Base-by-base conservation (phyloP, 495 filamentous ascomycete species). In the Neurospora sp. region DNA sequence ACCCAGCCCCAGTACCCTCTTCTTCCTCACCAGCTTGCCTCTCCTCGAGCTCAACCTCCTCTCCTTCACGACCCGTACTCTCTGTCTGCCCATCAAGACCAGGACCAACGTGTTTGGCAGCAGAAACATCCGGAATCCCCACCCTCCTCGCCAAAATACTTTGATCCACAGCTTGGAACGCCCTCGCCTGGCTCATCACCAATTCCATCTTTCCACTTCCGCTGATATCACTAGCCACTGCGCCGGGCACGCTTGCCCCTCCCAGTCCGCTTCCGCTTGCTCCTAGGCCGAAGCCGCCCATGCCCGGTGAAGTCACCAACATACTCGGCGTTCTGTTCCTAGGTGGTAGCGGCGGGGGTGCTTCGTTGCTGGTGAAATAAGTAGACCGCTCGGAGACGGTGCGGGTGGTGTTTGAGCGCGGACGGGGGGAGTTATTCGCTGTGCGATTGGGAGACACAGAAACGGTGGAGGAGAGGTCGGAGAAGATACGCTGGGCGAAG, bases 401-500 rank as follows among this genome's bases (percentile, higher is more conserved):
- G 6, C 54, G 54, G 6, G 54, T 66, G 0, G 54, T 66, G 14
- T 66, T 18, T 4, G 27, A 35, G 14, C 54, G 54, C 1, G 54
- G 54, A 18, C 54, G 54, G 12, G 54, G 54, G 0, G 54, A 66
- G 27, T 66, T 37, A 6, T 66, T 66, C 0, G 27, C 27, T 35
- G 54, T 66, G 23, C 54, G 54, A 1, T 35, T 66, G 27, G 54
- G 54, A 18, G 54, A 66, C 14, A 35, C 27, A 6, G 54, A 37
- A 8, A 66, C 12, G 6, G 54, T 66, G 14, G 54, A 66, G 5
- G 54, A 66, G 35, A 90, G 76, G 74, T 90, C 84, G 39, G 84
- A 84, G 66, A 88, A 78, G 69, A 88, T 85, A n/a, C 87, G 84
- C 76, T 89, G 87, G 7, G 86, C 86, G 27, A 89, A 85, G 5